Percentiles rank a stretch among this genome's conserved stretches.
Conservation (phyloP, 176 grass and related monocot genomes). For the Bothriochloa decipiens region DNA sequence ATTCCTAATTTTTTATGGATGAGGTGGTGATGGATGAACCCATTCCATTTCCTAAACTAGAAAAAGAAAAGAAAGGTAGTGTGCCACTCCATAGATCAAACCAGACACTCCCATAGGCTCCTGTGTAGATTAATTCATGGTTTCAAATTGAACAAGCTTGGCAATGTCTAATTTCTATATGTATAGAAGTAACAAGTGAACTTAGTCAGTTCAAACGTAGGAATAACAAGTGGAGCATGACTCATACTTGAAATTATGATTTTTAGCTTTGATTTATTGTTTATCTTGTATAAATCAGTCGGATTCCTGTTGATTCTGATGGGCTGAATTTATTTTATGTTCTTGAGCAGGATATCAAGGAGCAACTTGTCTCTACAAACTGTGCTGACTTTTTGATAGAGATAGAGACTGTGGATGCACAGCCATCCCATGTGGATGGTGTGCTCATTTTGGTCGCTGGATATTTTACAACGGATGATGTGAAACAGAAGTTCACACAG, state of each 20-base stretch:
- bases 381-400: conserved; percentile 58
- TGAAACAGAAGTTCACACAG: conserved; percentile 65
- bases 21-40: not conserved
- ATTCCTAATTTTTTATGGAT: not conserved
- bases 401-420: conserved; percentile 69
- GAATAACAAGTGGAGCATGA: not conserved
- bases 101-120: not conserved
- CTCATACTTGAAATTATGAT: not conserved
- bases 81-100: not conserved
- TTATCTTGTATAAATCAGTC: not conserved
- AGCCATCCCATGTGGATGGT: conserved; percentile 57
- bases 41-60: not conserved
- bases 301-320: not conserved
- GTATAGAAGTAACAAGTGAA: not conserved
- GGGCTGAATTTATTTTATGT: conserved; percentile 23
- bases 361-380: conserved; percentile 64
- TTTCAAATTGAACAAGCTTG: not conserved
- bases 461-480: conserved; percentile 49
- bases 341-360: conserved; percentile 63
- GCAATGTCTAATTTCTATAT: not conserved
- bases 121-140: not conserved
- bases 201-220: not conserved
- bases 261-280: not conserved
- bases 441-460: conserved; percentile 83
- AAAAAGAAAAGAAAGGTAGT: not conserved